Evolutionary conservation across 768 basidiomycete genomes (phyloP), one percentile per base, ranked within the genome.

Genomic region (Harrya chromipes): DNA sequence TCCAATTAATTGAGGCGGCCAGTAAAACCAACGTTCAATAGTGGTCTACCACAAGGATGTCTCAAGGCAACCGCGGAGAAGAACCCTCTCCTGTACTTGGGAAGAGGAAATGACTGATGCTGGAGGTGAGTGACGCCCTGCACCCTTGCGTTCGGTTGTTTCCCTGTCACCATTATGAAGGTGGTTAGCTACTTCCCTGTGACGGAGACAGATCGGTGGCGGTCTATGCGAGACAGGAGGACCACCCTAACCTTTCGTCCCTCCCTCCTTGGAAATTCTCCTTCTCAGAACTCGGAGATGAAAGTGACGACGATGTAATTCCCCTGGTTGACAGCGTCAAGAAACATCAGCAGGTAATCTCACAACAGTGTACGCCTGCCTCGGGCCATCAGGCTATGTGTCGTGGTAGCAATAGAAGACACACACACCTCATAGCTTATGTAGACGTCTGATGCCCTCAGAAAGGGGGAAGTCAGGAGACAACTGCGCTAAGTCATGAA

Each of bases 11-110:
- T 38, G 53, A 56, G 41, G 53, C 36, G 47, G 47, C 37, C 37
- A 29, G 23, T 8, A 29, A 33, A 11, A 17, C 24, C 29, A 48
- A 49, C 47, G 39, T 53, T 46, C 52, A 35, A 46, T 33, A 31
- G 37, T 33, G 41, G 31, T 41, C 23, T 21, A 49, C 51, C 61
- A 42, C 61, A 62, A 62, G 56, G 61, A 62, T 39, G 52, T 56
- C 62, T 65, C 52, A 43, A 54, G 62, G 62, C 57, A 40, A 65
- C 54, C 60, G 47, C 61, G 40, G 63, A 54, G 12, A 14, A 37
- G 35, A 48, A 42, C 26, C 39, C 33, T 43, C 43, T 35, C 29
- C 33, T 33, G 20, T 37, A 44, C 42, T 19, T 53, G 45, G 20
- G 44, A 43, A 6, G 40, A 53, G 50, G 52, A 52, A 47, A 63